Conservation (phyloP, 2,329 filamentous ascomycete genomes). For the Penicillium sp. region DNA sequence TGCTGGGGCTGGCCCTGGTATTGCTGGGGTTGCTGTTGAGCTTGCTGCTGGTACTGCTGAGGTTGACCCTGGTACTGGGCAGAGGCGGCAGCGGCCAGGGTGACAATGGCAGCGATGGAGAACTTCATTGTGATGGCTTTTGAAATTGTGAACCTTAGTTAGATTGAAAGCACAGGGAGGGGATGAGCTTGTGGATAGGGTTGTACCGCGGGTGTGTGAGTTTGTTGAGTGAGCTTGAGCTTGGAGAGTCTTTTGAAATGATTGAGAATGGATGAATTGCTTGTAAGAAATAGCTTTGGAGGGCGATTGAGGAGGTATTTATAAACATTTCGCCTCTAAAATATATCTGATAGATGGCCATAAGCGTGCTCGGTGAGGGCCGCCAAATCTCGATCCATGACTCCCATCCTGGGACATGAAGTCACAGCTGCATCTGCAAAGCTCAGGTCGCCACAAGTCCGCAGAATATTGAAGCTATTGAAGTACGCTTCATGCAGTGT, state of each 20-base stretch:
- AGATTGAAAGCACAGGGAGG: neutral
- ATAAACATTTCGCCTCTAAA: neutral
- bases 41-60: neutral
- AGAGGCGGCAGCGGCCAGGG: constrained; percentile 1
- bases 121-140: constrained; percentile 8
- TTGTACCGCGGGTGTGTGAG: neutral
- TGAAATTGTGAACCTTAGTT: neutral
- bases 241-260: neutral
- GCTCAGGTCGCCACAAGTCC: neutral
- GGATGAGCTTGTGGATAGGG: neutral
- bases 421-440: neutral
- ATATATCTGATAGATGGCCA: neutral
- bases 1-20: neutral
- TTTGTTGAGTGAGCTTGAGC: neutral
- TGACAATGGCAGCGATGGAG: constrained; percentile 1
- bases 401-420: neutral
- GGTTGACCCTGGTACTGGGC: neutral
- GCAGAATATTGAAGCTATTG: neutral
- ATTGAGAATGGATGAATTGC: neutral
- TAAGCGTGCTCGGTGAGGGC: neutral
- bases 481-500: neutral
- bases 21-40: neutral
- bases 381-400: neutral
- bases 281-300: neutral
- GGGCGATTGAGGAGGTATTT: neutral